Conservation (phyloP, 1,139 yeast species). For the Kluyveromyces marxianus region DNA sequence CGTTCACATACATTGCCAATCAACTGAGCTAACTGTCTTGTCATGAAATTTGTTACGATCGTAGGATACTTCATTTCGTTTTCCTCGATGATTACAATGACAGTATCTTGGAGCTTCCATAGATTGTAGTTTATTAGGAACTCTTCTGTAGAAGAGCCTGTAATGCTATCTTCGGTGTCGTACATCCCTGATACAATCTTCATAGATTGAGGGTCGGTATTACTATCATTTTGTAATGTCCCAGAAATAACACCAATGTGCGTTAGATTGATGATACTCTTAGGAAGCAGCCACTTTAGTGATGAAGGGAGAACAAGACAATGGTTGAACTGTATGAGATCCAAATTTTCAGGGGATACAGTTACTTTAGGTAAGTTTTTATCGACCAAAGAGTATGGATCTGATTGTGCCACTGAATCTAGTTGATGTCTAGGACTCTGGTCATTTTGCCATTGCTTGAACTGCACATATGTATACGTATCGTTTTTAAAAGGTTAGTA, state of each 20-base stretch:
- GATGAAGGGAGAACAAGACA: constrained; percentile 6
- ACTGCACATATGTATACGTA: constrained; percentile 12
- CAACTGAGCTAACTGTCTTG: constrained; percentile 2
- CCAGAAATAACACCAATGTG: constrained; percentile 13
- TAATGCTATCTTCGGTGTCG: constrained; percentile 4
- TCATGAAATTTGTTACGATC: constrained; percentile 4
- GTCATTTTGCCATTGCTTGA: constrained; percentile 31
- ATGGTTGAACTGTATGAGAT: background rate
- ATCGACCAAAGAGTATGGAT: constrained; percentile 22
- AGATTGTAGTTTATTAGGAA: constrained; percentile 1
- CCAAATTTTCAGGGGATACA: constrained; percentile 7
- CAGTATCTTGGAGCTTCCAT: constrained; percentile 5
- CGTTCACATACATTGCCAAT: constrained; percentile 2
- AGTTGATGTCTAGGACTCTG: constrained; percentile 29
- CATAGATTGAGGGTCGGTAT: background rate
- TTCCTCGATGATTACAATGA: constrained; percentile 6
- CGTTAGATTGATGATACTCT: constrained; percentile 3
- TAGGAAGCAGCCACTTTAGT: constrained; percentile 7
- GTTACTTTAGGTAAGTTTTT: constrained; percentile 20
- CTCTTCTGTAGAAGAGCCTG: background rate
- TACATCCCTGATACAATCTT: constrained; percentile 3
- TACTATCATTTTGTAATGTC: background rate
- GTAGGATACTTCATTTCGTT: constrained; percentile 7
- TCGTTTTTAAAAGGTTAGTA: background rate
- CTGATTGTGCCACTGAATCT: constrained; percentile 15